These are phyloP conservation scores for Fraxinus nigra DNA, from an alignment of 305 asterid genomes.

Conservation along the genomic window DNA sequence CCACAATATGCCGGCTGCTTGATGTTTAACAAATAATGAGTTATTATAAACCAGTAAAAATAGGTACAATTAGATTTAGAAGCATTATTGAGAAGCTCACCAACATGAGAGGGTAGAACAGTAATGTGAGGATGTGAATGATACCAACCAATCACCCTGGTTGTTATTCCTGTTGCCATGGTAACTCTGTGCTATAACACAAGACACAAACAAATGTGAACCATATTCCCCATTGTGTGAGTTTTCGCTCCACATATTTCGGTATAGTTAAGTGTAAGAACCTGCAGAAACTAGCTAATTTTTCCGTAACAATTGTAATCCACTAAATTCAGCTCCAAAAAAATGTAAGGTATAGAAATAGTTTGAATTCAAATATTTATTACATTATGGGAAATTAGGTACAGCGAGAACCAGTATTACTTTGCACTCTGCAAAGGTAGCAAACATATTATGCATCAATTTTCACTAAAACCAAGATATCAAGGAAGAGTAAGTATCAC, in stretches of 20 bases:
- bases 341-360: not conserved
- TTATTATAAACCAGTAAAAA: not conserved
- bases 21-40: not conserved
- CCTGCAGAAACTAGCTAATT: not conserved
- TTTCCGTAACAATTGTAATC: not conserved
- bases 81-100: constrained; percentile 46
- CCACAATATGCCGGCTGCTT: not conserved
- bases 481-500: constrained; percentile 11
- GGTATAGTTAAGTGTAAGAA: not conserved
- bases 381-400: not conserved
- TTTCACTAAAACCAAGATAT: constrained; percentile 1
- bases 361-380: not conserved
- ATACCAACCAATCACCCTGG: constrained; percentile 99
- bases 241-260: not conserved
- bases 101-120: constrained; percentile 98
- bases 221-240: not conserved
- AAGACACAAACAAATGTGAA: not conserved
- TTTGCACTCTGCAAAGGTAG: not conserved
- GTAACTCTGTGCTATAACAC: constrained; percentile 73
- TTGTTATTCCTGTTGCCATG: constrained; percentile 66
- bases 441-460: not conserved
- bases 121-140: constrained; percentile 99
- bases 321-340: not conserved
- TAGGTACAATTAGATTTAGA: not conserved
- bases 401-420: not conserved